These are phyloP conservation scores for Umbelopsis sp. DNA, from an alignment of 192 early-diverging fungal genomes.

Conservation along the genomic window DNA sequence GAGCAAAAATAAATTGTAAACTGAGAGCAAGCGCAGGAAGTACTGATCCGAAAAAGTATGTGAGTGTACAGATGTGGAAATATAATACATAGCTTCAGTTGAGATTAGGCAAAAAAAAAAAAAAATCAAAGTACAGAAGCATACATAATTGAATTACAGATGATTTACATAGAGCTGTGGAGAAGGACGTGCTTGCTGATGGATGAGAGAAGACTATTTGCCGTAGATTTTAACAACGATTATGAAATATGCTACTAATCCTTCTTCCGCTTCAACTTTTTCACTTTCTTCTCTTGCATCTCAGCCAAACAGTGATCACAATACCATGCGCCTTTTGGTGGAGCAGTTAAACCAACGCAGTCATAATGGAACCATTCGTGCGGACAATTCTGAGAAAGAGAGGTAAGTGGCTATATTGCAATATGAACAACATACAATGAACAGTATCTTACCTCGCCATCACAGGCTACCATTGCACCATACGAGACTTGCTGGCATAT, in stretches of 20 bases:
- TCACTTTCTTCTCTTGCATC: conserved; percentile 20
- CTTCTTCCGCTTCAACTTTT: conserved; percentile 32
- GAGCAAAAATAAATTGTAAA: neutral
- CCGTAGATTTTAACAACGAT: neutral
- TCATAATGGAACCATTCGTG: conserved; percentile 80
- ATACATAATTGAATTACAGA: neutral
- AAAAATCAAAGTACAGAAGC: neutral
- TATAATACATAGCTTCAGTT: neutral
- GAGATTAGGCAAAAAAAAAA: neutral
- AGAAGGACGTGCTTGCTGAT: neutral
- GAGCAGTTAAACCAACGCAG: conserved; percentile 64
- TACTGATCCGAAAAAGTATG: too few relatives aligned
- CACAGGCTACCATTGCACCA: conserved; percentile 80
- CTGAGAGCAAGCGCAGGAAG: neutral
- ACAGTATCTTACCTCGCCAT: conserved; percentile 50
- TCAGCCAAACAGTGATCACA: conserved; percentile 49
- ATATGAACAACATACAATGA: neutral
- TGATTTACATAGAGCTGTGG: neutral
- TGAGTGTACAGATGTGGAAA: neutral
- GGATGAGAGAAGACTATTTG: neutral
- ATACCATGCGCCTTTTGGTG: conserved; percentile 72
- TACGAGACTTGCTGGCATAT: conserved; percentile 63
- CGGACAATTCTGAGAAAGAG: conserved; percentile 50
- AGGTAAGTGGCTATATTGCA: conserved; percentile 8
- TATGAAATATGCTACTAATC: neutral